Evolutionary conservation across 1,284 basidiomycete species (phyloP).

Genomic region (Fistulinella cinereoalba): DNA sequence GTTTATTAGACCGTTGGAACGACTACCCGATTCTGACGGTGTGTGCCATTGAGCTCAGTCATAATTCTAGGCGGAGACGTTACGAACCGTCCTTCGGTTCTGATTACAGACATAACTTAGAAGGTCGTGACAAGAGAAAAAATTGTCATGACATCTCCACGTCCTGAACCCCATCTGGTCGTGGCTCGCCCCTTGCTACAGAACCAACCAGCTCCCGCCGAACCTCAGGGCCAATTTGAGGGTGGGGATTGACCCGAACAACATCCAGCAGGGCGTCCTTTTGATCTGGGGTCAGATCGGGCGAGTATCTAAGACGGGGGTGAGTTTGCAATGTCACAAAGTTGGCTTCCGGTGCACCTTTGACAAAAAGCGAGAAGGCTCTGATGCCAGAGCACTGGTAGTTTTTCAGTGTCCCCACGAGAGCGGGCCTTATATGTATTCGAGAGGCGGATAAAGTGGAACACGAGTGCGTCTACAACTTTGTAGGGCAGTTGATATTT

Average conservation of each 20-base stretch:
- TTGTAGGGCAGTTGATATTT: conserved; percentile 99
- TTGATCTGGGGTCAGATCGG: conserved; percentile 96
- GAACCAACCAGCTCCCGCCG: conserved; percentile 82
- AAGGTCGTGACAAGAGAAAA: not conserved
- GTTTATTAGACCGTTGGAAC: no score
- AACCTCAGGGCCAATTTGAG: conserved; percentile 88
- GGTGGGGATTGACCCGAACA: conserved; percentile 82
- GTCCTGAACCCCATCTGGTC: conserved; percentile 51
- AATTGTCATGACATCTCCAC: conserved; percentile 52
- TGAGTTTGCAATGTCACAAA: conserved; percentile 4
- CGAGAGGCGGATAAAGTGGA: conserved; percentile 95
- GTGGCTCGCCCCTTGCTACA: conserved; percentile 67
- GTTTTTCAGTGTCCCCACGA: conserved; percentile 65
- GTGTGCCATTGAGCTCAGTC: no score
- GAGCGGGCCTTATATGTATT: conserved; percentile 79
- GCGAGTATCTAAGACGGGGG: conserved; percentile 69
- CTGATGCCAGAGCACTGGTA: conserved; percentile 99
- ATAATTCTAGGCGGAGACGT: no score
- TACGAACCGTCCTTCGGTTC: no score
- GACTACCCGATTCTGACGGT: no score
- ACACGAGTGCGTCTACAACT: conserved; percentile 95
- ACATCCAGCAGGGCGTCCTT: conserved; percentile 97
- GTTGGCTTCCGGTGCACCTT: conserved; percentile 51
- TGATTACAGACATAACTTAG: not conserved
- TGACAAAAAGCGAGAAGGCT: conserved; percentile 93